Evolutionary conservation across 73 alveolate species (phyloP).

Genomic region (Tetrahymena thermophila): DNA sequence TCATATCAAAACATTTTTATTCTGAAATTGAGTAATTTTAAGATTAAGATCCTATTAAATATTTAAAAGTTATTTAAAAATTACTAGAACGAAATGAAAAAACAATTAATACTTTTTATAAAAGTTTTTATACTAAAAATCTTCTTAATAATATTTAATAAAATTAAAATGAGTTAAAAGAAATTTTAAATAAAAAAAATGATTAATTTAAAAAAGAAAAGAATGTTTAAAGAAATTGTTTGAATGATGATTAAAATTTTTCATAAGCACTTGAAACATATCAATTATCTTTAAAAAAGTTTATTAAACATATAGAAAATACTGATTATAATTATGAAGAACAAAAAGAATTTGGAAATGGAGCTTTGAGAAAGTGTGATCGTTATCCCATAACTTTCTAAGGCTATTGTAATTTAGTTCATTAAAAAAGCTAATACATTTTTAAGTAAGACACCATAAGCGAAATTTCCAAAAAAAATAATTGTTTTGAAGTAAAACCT

Average conservation of each 20-base stretch:
- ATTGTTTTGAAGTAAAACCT: background rate
- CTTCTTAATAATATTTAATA: no score
- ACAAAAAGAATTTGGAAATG: background rate
- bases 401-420: background rate
- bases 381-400: background rate
- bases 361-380: background rate
- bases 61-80: background rate
- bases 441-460: background rate
- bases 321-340: background rate
- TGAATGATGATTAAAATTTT: no score
- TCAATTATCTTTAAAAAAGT: background rate
- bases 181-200: no score
- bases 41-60: background rate
- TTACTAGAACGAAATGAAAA: background rate
- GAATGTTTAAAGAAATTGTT: no score
- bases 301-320: background rate
- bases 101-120: background rate
- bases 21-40: background rate
- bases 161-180: no score
- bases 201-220: no score
- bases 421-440: background rate
- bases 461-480: no score
- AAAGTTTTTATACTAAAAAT: background rate
- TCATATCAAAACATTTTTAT: background rate
- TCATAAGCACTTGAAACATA: no score